Percentiles rank a stretch among this genome's conserved stretches.
Conservation (phyloP, 192 early-diverging fungal genomes). For the Coemansia sp. region DNA sequence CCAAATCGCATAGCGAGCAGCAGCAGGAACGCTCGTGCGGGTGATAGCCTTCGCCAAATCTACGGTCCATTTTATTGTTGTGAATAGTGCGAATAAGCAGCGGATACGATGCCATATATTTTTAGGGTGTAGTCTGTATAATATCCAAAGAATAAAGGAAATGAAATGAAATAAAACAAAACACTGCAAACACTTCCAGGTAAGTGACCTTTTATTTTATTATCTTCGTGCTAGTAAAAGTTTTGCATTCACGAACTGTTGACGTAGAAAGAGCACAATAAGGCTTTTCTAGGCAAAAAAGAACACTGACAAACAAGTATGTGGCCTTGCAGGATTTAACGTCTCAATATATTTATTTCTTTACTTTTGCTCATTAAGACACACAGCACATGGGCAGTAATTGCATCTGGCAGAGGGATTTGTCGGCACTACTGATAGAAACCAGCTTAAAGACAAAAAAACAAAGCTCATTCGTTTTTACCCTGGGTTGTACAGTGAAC, state of each 20-base stretch:
- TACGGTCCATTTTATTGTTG: background rate
- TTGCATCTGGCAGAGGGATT: slow-evolving; percentile 4
- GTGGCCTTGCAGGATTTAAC: too few relatives aligned
- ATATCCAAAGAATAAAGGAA: background rate
- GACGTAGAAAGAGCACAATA: background rate
- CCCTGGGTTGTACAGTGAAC: too few relatives aligned
- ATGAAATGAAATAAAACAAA: background rate
- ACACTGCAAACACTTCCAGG: background rate
- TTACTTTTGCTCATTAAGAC: background rate
- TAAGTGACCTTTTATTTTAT: background rate
- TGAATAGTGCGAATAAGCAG: background rate
- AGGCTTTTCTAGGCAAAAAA: background rate
- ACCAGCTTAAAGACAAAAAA: too few relatives aligned
- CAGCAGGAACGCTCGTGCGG: slow-evolving; percentile 8
- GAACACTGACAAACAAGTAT: too few relatives aligned
- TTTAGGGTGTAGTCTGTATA: background rate
- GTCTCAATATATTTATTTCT: background rate
- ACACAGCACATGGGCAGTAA: background rate
- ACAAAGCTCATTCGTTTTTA: too few relatives aligned
- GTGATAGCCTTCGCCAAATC: slow-evolving; percentile 4
- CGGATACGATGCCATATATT: background rate
- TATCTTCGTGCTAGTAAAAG: too few relatives aligned
- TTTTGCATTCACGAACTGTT: too few relatives aligned
- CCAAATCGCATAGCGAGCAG: slow-evolving; percentile 6
- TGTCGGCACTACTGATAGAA: slow-evolving; percentile 4